phyloP scores from a whole-genome alignment of 2,329 filamentous ascomycete genomes.

The Colletotrichum musicola region DNA sequence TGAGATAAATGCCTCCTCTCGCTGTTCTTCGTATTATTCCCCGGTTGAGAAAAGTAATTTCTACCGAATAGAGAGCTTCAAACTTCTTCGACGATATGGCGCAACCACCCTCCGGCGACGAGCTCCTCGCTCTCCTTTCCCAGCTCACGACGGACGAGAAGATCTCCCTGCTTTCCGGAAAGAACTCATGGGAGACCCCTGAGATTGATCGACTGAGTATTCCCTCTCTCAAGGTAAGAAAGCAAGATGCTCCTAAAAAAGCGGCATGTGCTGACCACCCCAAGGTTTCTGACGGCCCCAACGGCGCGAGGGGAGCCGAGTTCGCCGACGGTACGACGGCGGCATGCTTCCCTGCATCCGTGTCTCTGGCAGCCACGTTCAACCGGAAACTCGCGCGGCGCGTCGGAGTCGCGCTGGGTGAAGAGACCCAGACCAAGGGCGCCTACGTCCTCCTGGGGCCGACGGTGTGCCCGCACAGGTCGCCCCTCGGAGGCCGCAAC shows the following conservation, averaged over 20 bases:
- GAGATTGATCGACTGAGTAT: constrained; percentile 9
- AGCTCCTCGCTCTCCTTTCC: no score
- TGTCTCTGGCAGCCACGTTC: constrained; percentile 69
- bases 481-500: constrained; percentile 71
- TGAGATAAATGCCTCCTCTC: no score
- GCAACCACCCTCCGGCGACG: no score
- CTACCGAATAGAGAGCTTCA: no score
- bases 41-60: no score
- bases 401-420: constrained; percentile 57
- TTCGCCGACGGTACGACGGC: constrained; percentile 20
- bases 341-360: constrained; percentile 21
- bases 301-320: constrained; percentile 17
- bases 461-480: constrained; percentile 72
- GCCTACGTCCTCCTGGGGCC: constrained; percentile 70
- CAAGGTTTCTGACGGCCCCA: constrained; percentile 18
- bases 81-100: no score
- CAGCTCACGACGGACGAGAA: constrained; percentile 14
- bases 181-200: constrained; percentile 10
- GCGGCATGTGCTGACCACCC: background rate
- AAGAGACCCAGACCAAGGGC: constrained; percentile 56
- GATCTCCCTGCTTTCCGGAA: constrained; percentile 5
- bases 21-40: no score
- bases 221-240: constrained; percentile 5
- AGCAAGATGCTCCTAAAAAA: accelerated
- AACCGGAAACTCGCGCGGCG: constrained; percentile 67